These are phyloP conservation scores for Vishniacozyma victoriae DNA, from an alignment of 768 basidiomycete genomes.

Conservation along the genomic window DNA sequence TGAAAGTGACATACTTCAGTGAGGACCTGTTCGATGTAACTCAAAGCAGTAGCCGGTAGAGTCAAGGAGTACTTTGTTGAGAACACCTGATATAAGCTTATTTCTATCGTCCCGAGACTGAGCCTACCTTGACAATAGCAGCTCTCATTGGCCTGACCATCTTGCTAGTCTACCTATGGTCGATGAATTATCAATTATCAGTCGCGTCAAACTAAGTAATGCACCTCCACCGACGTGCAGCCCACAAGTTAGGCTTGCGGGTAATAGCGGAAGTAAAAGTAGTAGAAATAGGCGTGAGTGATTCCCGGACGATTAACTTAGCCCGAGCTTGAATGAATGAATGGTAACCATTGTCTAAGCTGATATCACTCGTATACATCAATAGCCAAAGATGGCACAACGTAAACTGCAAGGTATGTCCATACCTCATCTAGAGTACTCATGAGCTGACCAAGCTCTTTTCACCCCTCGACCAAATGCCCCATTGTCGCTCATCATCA, in stretches of 20 bases:
- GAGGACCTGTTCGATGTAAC: constrained; percentile 42
- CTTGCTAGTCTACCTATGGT: background rate
- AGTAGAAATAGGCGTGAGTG: background rate
- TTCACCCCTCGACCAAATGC: background rate
- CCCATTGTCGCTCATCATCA: background rate
- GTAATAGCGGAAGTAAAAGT: constrained; percentile 3
- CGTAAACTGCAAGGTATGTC: too few relatives aligned
- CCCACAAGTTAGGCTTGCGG: background rate
- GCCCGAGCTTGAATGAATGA: too few relatives aligned
- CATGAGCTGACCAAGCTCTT: background rate
- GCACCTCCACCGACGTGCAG: constrained; percentile 4
- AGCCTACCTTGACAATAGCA: constrained; percentile 40
- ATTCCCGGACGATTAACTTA: too few relatives aligned
- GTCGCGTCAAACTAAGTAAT: background rate
- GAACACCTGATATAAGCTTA: constrained; percentile 32
- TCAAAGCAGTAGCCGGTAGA: constrained; percentile 36
- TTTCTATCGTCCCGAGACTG: background rate
- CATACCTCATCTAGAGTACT: too few relatives aligned
- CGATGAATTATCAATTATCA: background rate
- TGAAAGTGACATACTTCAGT: constrained; percentile 24
- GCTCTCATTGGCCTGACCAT: constrained; percentile 36
- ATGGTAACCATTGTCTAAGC: too few relatives aligned
- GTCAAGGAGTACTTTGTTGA: constrained; percentile 46
- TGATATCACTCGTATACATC: too few relatives aligned
- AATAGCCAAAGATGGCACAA: too few relatives aligned